Base-by-base conservation (phyloP, 306 rosid genomes). In the Oemleria cerasiformis region DNA sequence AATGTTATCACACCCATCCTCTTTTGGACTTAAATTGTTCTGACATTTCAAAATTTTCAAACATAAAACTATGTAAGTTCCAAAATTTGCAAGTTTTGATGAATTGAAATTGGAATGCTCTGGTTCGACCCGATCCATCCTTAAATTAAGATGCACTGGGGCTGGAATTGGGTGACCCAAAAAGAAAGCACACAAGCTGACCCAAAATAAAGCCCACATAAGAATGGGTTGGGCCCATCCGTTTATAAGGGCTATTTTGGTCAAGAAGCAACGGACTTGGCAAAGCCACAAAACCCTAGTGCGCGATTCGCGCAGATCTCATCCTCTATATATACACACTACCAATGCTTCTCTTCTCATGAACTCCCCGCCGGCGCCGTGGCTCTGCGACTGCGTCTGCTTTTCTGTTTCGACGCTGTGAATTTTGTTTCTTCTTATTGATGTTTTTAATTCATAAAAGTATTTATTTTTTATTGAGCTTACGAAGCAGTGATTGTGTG, bases 401-500 rank as follows among this genome's bases (percentile, higher is more conserved):
- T 2, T 38, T 20, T 7, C 5, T 30, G 19, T 68, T 5, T 53
- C 10, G 10, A 19, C 7, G 7, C 30, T 53, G 47, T 20, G 53
- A 55, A 55, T 47, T 38, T 21, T 20, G 36, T 63, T 6, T 17
- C 1, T n/a, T 5, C 2, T 9, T 8, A 16, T 8, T 2, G 3
- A 8, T 1, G 4, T 42, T 42, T n/a, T 53, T n/a, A 6, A 20
- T 38, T 43, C 3, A 30, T 30, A 30, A 30, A 3, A 1, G 20
- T 8, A 30, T 5, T 13, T 23, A 13, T n/a, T 9, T 56, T 11
- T 3, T 16, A 13, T 21, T 23, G 7, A 44, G 6, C 3, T 5
- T 15, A 1, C 19, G 13, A 25, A 34, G 95, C 96, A 75, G 90
- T 78, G 88, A 89, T 89, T 60, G 92, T 89, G 96, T 89, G 92